Evolutionary conservation across 1,139 yeast genomes (phyloP), one percentile per base, ranked within the genome.

Genomic region (Suhomyces bolitotheri): DNA sequence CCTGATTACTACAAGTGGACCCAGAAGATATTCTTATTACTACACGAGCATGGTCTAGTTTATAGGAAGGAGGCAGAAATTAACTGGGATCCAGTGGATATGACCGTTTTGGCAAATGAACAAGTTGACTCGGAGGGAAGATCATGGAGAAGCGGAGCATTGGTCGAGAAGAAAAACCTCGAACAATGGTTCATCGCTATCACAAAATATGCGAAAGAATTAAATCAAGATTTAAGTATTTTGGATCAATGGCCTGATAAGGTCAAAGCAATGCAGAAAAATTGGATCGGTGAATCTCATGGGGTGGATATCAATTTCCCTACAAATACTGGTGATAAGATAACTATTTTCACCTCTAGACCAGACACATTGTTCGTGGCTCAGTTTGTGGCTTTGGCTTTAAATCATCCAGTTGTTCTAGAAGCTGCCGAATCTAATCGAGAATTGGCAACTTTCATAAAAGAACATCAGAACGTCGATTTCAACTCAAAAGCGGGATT

Each of bases 141-240:
- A 38, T 88, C 97, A 0, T 92, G 98, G 98, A 75, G 98, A 58
- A 88, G 97, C 3, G 98, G 98, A 2, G 98, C 97, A 0, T 39
- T 81, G 12, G 98, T 90, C 0, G 97, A 92, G 56, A 88, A 87
- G 58, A 73, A 70, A 44, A 64, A 77, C 41, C 67, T 92, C 30
- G 85, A 80, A 41, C 98, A 92, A 54, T 92, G 98, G 98, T 92
- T 92, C 52, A 68, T 92, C 44, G 86, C 88, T 4, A 92, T 90
- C 36, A 89, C 98, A 1, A 71, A 82, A 43, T 88, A 76, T 60
- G 96, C 96, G 1, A 62, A 73, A 3, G 79, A 69, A 4, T 69
- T 92, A 39, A 73, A 76, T 36, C 55, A 66, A 6, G 97, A 90
- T 57, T 60, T 92, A 40, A 65, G 71, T 0, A 32, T 59, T 2